Evolutionary conservation across 2,329 filamentous ascomycete species (phyloP).

Genomic region (Venturia aucupariae): DNA sequence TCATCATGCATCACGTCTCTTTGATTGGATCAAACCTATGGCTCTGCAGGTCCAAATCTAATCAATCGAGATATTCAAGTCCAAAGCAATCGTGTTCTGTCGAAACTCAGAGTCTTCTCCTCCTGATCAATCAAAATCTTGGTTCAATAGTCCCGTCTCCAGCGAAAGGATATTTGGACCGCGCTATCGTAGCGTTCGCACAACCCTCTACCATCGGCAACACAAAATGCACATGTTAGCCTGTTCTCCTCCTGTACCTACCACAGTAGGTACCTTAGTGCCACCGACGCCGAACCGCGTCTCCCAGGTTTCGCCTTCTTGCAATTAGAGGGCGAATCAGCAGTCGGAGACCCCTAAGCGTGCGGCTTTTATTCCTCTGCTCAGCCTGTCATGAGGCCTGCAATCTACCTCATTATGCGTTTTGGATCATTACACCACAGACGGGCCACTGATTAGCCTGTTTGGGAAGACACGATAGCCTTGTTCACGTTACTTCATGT

Average conservation of each 20-base stretch:
- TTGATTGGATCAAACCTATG: background rate
- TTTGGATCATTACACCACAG: background rate
- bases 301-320: background rate
- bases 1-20: background rate
- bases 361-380: constrained; percentile 2
- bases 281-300: background rate
- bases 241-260: background rate
- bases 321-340: background rate
- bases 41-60: too few relatives aligned
- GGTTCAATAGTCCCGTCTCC: background rate
- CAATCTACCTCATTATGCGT: background rate
- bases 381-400: constrained; percentile 3
- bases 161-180: background rate
- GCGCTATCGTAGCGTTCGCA: background rate
- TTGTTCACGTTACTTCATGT: background rate
- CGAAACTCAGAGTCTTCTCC: too few relatives aligned
- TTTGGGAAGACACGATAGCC: background rate
- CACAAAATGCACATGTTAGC: background rate
- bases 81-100: too few relatives aligned
- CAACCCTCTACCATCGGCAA: background rate
- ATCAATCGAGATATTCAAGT: too few relatives aligned
- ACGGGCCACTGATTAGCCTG: background rate
- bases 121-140: background rate
- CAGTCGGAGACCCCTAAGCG: background rate
- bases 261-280: background rate